Evolutionary conservation across 2,329 filamentous ascomycete genomes (phyloP), one percentile per base, ranked within the genome.

Genomic region (Talaromyces sp.): DNA sequence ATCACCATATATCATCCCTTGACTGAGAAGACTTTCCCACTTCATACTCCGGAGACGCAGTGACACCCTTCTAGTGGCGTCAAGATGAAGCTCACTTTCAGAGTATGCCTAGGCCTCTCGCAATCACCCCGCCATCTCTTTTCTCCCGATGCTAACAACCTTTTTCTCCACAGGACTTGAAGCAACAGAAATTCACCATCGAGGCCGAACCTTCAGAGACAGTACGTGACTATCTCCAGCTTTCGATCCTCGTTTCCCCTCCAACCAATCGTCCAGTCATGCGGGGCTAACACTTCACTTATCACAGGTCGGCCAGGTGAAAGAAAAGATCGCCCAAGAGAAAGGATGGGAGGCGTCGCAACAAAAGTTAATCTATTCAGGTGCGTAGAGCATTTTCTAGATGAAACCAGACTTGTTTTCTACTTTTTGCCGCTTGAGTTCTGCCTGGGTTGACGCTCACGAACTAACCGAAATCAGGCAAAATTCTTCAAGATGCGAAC

Each of bases 301-400:
- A 59, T 63, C 62, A 69, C 73, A 97, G 93, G 91, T 99, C 78
- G 91, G 90, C 68, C 83, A 90, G 68, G 88, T 99, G 75, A 99
- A 99, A 86, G 88, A 91, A 76, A 96, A 95, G 84, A 96, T 99
- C 72, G 86, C 89, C 37, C 85, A 87, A 69, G 93, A 97, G 80
- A 97, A 97, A 82, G 92, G 93, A 79, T 98, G 94, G 92, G 93
- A 97, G 67, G 87, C 90, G 59, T 88, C 92, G 75, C 86, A 88
- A 69, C 91, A 96, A 82, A 98, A 98, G 85, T 88, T 99, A 75
- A 99, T 99, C 81, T 98, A 98, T 81, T 97, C 95, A 66, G 95
- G 93, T 96, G 85, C 71, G 87, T 76, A 60, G 8, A 60, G 24
- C 8, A 41, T 16, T 39, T 37, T 37, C 4, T 56, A n/a, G 33